These are phyloP conservation scores for Botrytis galanthina DNA, from an alignment of 2,329 filamentous ascomycete genomes.

Conservation along the genomic window DNA sequence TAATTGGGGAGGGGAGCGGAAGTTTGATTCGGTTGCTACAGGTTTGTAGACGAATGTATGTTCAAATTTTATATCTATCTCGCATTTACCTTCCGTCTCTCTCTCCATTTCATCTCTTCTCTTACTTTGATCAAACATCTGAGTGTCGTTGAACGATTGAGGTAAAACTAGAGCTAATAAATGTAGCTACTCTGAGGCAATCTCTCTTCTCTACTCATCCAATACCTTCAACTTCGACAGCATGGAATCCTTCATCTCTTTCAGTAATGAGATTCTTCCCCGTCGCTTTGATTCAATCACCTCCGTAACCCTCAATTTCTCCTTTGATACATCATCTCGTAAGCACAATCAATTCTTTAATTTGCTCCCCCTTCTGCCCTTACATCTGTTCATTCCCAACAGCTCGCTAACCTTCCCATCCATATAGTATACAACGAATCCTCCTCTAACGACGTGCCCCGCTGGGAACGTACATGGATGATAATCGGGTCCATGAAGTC, in stretches of 20 bases:
- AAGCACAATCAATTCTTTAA: not conserved
- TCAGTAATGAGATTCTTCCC: conserved; percentile 28
- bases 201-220: conserved; percentile 29
- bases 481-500: conserved; percentile 28
- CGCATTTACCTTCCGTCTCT: not conserved
- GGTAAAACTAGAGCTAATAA: not conserved
- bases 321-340: conserved; percentile 22
- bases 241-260: conserved; percentile 28
- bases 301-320: conserved; percentile 26
- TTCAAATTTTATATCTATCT: not conserved
- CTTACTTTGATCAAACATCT: not conserved
- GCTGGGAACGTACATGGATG: conserved; percentile 31
- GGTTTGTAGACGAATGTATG: conserved; percentile 31
- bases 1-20: not conserved
- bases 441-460: conserved; percentile 22
- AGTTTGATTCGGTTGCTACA: conserved; percentile 25
- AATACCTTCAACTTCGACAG: conserved; percentile 34
- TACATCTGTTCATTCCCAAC: not conserved
- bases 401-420: not conserved
- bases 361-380: not conserved
- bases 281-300: conserved; percentile 31
- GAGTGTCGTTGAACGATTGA: not conserved
- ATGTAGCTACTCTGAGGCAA: conserved; percentile 30
- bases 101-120: not conserved
- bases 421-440: conserved; percentile 11